A percentile compares a stretch with the other conserved stretches of the same genome.
phyloP scores from a whole-genome alignment of 768 basidiomycete genomes.

The Pulveroboletus sp. region DNA sequence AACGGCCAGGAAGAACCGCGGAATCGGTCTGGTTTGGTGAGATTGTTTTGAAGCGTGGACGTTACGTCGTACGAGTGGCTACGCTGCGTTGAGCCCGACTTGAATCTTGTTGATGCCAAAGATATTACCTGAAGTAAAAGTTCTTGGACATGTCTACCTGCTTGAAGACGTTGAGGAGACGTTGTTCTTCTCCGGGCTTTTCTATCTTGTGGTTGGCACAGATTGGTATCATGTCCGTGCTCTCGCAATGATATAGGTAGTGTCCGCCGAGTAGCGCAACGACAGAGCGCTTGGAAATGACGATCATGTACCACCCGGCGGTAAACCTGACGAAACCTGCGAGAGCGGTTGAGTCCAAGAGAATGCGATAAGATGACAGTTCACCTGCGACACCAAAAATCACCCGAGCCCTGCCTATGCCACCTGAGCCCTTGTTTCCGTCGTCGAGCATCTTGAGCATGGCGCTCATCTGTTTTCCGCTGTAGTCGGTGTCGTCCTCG shows the following conservation, averaged over 20 bases:
- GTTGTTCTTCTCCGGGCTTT: constrained; percentile 84
- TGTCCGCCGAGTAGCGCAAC: constrained; percentile 95
- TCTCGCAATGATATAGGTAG: constrained; percentile 95
- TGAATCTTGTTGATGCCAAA: not conserved
- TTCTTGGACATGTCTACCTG: constrained; percentile 99
- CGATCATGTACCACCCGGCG: constrained; percentile 93
- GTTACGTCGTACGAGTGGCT: constrained; percentile 98
- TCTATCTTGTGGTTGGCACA: constrained; percentile 81
- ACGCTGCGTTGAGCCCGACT: not conserved
- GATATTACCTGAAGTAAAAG: constrained; percentile 88
- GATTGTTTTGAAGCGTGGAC: constrained; percentile 91
- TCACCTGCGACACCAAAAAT: constrained; percentile 84
- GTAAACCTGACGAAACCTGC: constrained; percentile 89
- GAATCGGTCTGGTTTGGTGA: constrained; percentile 56
- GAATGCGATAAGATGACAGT: constrained; percentile 8
- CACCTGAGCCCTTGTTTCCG: constrained; percentile 86
- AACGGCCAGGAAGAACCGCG: constrained; percentile 56
- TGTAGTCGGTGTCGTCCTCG: constrained; percentile 89
- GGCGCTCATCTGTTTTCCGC: constrained; percentile 82
- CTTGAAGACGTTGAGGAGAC: constrained; percentile 87
- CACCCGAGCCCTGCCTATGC: constrained; percentile 72
- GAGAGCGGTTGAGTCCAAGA: not conserved
- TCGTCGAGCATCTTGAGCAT: constrained; percentile 95
- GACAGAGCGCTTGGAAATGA: constrained; percentile 85
- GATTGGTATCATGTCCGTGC: constrained; percentile 79